Conservation (phyloP, 257 asterid genomes). For the Eustoma russellianum region DNA sequence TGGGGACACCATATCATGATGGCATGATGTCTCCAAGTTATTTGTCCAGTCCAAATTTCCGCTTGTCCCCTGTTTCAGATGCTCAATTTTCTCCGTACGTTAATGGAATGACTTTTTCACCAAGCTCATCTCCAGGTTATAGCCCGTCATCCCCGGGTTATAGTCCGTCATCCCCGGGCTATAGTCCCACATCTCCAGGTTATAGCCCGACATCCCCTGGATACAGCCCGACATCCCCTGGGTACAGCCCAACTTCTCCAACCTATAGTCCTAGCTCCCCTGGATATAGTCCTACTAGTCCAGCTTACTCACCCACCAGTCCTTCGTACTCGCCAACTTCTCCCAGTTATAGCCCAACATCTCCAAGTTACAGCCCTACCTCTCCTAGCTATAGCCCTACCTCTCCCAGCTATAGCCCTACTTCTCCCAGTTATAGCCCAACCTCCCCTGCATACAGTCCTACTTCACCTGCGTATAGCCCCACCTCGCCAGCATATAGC, state of each 20-base stretch:
- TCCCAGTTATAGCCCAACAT: conserved; percentile 80
- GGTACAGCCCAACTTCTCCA: conserved; percentile 73
- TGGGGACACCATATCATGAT: conserved; percentile 84
- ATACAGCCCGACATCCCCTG: conserved; percentile 51
- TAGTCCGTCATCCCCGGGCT: conserved; percentile 81
- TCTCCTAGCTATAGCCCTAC: conserved; percentile 89
- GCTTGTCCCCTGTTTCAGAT: conserved; percentile 66
- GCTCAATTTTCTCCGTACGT: conserved; percentile 91
- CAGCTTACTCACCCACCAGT: conserved; percentile 89
- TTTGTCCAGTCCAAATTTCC: conserved; percentile 67
- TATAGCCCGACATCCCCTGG: conserved; percentile 83
- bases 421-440: conserved; percentile 81
- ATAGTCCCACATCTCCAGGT: conserved; percentile 81
- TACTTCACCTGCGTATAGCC: conserved; percentile 82
- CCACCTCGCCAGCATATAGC: conserved; percentile 74
- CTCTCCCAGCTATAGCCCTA: conserved; percentile 65
- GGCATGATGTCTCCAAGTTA: conserved; percentile 94
- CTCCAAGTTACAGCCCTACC: conserved; percentile 83
- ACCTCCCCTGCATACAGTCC: conserved; percentile 87
- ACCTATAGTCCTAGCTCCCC: conserved; percentile 92
- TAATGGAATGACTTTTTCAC: conserved; percentile 82
- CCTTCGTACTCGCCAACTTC: conserved; percentile 88
- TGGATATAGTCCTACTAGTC: conserved; percentile 88
- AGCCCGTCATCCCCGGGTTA: conserved; percentile 88
- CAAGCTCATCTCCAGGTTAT: conserved; percentile 75